These are phyloP conservation scores for Alternaria sp. DNA, from an alignment of 2,329 filamentous ascomycete species.

Conservation along the genomic window DNA sequence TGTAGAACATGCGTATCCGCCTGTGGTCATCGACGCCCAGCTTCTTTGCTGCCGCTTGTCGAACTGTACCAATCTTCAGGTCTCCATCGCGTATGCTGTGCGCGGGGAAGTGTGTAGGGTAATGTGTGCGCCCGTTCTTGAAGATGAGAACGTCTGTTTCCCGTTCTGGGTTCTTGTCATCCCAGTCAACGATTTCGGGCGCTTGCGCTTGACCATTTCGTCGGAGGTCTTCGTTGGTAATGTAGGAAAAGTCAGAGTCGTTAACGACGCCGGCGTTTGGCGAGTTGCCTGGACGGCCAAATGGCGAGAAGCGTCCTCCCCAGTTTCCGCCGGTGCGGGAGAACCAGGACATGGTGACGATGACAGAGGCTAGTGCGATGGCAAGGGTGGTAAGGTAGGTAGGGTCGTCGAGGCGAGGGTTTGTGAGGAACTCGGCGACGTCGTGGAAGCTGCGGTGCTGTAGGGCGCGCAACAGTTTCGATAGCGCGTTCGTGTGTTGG, in stretches of 20 bases:
- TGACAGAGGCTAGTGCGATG: slow-evolving; percentile 47
- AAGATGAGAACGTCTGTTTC: slow-evolving; percentile 75
- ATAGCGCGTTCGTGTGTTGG: slow-evolving; percentile 26
- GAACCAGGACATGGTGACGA: slow-evolving; percentile 56
- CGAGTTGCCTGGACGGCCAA: slow-evolving; percentile 51
- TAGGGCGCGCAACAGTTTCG: slow-evolving; percentile 24
- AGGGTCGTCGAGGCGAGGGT: slow-evolving; percentile 43
- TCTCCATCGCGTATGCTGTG: slow-evolving; percentile 78
- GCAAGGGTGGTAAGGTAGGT: slow-evolving; percentile 41
- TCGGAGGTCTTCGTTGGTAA: slow-evolving; percentile 75
- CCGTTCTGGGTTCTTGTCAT: slow-evolving; percentile 51
- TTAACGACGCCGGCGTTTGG: slow-evolving; percentile 63
- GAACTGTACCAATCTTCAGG: slow-evolving; percentile 69
- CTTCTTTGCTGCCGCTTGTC: slow-evolving; percentile 70
- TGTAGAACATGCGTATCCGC: slow-evolving; percentile 73
- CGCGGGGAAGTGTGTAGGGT: slow-evolving; percentile 74
- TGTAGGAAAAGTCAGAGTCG: slow-evolving; percentile 81
- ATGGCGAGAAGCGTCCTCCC: slow-evolving; percentile 57
- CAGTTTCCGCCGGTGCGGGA: slow-evolving; percentile 52
- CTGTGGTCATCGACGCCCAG: slow-evolving; percentile 65
- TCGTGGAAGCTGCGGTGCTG: slow-evolving; percentile 26
- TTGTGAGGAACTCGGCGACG: slow-evolving; percentile 33
- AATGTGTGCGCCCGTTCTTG: slow-evolving; percentile 70
- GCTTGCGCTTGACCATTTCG: slow-evolving; percentile 51
- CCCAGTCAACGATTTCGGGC: slow-evolving; percentile 49